Base-by-base conservation (phyloP, 352 stramenopile genomes). In the Thalassiosira livingstoniorum region DNA sequence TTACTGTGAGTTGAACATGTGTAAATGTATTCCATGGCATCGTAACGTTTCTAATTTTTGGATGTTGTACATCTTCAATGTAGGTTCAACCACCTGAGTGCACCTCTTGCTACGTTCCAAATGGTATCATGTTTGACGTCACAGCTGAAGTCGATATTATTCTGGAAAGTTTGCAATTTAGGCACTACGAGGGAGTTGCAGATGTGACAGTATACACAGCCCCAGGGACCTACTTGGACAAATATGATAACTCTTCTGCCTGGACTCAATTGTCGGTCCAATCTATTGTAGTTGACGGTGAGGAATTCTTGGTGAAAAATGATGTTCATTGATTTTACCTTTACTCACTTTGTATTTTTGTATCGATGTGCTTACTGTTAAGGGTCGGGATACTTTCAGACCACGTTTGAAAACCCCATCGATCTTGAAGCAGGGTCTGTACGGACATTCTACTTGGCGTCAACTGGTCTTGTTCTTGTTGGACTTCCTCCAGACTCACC, bases 51-150 rank as follows among this genome's bases (percentile, higher is more conserved):
- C n/a, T n/a, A n/a, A n/a, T n/a, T n/a, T n/a, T n/a, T n/a, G n/a
- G n/a, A n/a, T n/a, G n/a, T n/a, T n/a, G n/a, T n/a, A n/a, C n/a
- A n/a, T n/a, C n/a, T n/a, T n/a, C n/a, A n/a, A n/a, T n/a, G n/a
- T n/a, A n/a, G n/a, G n/a, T n/a, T n/a, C n/a, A 47, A 55, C 64
- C 66, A 25, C 23, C 66, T 27, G 11, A 10, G 1, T 75, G 66
- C 51, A 15, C 5, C 4, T n/a, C 45, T 13, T 75, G 66, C 32
- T 34, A 27, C 13, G 23, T n/a, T 60, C 53, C 53, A 1, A 32
- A 64, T 53, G 66, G 66, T 7, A 47, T 57, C 10, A 75, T 75
- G 66, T 75, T 75, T 57, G 51, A 75, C 53, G 51, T 75, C 4
- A 47, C 32, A 10, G 66, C 31, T 25, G 34, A 21, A 39, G 53